A percentile compares a stretch with the other conserved stretches of the same genome.
Evolutionary conservation across 768 basidiomycete genomes (phyloP).

Genomic region (Xanthoconium purpureum): DNA sequence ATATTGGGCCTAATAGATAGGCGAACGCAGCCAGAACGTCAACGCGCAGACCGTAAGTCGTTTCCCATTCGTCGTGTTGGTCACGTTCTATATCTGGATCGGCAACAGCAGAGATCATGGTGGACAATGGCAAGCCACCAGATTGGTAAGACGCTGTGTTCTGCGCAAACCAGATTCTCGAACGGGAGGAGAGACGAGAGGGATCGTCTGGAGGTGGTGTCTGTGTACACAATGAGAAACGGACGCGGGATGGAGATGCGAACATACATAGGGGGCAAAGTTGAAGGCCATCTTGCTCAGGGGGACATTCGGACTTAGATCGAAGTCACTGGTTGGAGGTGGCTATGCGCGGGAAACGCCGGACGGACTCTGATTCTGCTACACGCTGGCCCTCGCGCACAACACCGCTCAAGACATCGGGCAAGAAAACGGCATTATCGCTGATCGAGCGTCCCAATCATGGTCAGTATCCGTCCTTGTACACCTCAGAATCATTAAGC

Average conservation of each 20-base stretch:
- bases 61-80: slow-evolving; percentile 64
- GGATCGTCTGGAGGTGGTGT: slow-evolving; percentile 60
- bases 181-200: slow-evolving; percentile 20
- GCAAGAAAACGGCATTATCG: slow-evolving; percentile 22
- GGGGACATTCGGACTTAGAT: not conserved
- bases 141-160: slow-evolving; percentile 61
- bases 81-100: slow-evolving; percentile 37
- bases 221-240: slow-evolving; percentile 30
- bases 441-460: slow-evolving; percentile 26
- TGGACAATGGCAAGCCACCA: slow-evolving; percentile 60
- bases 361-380: slow-evolving; percentile 34
- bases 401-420: slow-evolving; percentile 28
- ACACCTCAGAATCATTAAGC: not conserved
- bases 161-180: slow-evolving; percentile 53
- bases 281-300: not conserved
- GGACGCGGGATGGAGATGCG: not conserved
- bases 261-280: slow-evolving; percentile 51
- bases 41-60: slow-evolving; percentile 61
- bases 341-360: slow-evolving; percentile 44
- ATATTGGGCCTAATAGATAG: slow-evolving; percentile 68
- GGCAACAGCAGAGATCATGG: slow-evolving; percentile 39
- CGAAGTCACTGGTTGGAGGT: slow-evolving; percentile 1
- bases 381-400: slow-evolving; percentile 5
- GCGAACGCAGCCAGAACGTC: slow-evolving; percentile 63
- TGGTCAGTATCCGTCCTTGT: slow-evolving; percentile 33